Conservation (phyloP, 352 stramenopile species). For the Pythium periplocum region DNA sequence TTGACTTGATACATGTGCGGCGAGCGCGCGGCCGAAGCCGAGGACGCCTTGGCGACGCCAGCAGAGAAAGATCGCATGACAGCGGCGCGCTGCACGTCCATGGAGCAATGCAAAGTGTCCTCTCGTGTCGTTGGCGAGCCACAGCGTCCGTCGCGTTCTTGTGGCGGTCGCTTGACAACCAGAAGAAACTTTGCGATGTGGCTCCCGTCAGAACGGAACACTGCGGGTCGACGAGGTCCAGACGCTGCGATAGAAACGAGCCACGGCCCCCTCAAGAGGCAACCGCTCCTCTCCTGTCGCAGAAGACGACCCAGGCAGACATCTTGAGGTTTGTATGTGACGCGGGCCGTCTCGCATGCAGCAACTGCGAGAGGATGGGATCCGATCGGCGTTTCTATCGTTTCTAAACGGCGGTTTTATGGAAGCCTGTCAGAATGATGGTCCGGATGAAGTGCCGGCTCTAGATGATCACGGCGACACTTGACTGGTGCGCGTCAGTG, state of each 20-base stretch:
- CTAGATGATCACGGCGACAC: no score
- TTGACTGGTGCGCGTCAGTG: no score
- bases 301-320: slow-evolving; percentile 21
- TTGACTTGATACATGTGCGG: slow-evolving; percentile 21
- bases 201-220: slow-evolving; percentile 12
- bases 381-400: not conserved
- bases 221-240: no score
- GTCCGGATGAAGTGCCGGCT: no score
- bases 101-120: not conserved
- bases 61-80: slow-evolving; percentile 17
- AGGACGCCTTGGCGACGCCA: slow-evolving; percentile 5
- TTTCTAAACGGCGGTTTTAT: slow-evolving; percentile 6
- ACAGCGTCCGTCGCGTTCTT: no score
- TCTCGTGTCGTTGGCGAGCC: no score
- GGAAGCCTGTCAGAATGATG: no score
- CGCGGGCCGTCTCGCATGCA: not conserved
- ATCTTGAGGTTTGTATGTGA: slow-evolving; percentile 9
- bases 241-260: no score
- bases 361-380: slow-evolving; percentile 1
- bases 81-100: slow-evolving; percentile 26
- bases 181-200: slow-evolving; percentile 13
- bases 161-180: not conserved
- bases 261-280: not conserved
- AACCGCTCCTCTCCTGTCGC: slow-evolving; percentile 9
- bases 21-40: slow-evolving; percentile 8